Evolutionary conservation across 192 early-diverging fungal species (phyloP), one percentile per base, ranked within the genome.

Genomic region (Globomyces pollinis-pini): DNA sequence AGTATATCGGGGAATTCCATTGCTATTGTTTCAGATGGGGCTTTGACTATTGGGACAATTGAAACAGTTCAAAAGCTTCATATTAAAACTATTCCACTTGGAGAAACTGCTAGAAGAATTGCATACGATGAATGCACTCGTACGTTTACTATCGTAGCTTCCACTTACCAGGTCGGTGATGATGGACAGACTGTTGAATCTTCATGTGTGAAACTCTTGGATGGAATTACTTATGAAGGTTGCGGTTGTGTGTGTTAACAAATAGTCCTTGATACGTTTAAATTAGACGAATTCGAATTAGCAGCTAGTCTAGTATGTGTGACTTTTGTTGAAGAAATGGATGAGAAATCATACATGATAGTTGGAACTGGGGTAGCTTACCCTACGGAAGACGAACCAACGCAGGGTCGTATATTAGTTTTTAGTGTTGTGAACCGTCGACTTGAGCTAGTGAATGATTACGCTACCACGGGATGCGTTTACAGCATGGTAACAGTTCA

Each of bases 61-160:
- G 89, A 98, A 51, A 72, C 81, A 3, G 85, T 88, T 32, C 89
- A 92, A 66, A 87, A 86, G 42, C 74, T 98, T 18, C 95, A 98
- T 59, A 73, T 91, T 39, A 77, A 77, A 9, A 85, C 70, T 16
- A 56, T 85, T 9, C 72, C 80, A 6, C 67, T 96, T 33, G 71
- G 72, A 13, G 86, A 87, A 49, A 86, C 79, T 57, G 77, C 85
- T 0, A 75, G 80, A 12, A 79, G 91, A 20, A 84, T 98, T 42
- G 76, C 74, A 0, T 76, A 88, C 41, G 68, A 85, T 32, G 74
- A 80, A 16, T 58, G 65, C 0, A 34, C 65, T 13, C 65, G 72
- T 18, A 78, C 81, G 8, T 77, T 92, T 0, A 6, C 20, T 61
- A 52, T 52, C 11, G 21, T 52, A 24, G 18, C 50, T 5, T 20